Conservation (phyloP, 257 asterid species). For the Perilla frutescens region DNA sequence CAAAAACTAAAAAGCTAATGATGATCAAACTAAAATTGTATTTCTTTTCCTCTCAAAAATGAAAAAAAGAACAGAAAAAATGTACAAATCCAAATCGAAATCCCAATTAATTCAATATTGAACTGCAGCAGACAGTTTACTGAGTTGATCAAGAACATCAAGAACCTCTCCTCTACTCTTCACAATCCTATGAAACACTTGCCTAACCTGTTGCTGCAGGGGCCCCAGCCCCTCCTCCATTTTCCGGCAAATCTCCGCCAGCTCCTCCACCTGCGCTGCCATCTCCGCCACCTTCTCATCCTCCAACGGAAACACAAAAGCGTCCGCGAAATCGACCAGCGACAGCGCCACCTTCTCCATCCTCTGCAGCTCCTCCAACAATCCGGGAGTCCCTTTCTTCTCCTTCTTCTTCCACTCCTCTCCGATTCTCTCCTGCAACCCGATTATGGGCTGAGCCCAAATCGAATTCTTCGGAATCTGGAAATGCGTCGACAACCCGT, state of each 20-base stretch:
- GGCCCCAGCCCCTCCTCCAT: constrained; percentile 92
- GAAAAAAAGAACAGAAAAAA: background rate
- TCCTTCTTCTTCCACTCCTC: constrained; percentile 95
- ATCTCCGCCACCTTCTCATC: constrained; percentile 68
- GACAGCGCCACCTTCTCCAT: constrained; percentile 75
- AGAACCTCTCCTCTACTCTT: constrained; percentile 84
- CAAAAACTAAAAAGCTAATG: too few species aligned
- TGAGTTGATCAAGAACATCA: constrained; percentile 78
- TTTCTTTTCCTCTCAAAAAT: background rate
- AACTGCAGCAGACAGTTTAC: constrained; percentile 63
- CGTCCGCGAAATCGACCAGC: constrained; percentile 62
- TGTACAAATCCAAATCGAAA: constrained; percentile 10
- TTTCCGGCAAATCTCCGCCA: constrained; percentile 68
- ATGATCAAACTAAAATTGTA: too few species aligned
- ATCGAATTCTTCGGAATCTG: constrained; percentile 56
- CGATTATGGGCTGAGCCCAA: constrained; percentile 72
- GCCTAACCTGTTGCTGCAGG: constrained; percentile 71
- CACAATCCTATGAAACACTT: constrained; percentile 93
- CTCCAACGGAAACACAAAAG: constrained; percentile 70
- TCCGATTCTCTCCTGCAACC: constrained; percentile 76
- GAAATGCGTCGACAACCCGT: constrained; percentile 61
- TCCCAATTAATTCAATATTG: constrained; percentile 47
- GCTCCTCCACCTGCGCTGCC: constrained; percentile 64
- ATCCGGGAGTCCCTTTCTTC: constrained; percentile 70
- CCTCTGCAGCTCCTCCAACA: constrained; percentile 76